A percentile compares a stretch with the other conserved stretches of the same genome.
phyloP scores from a whole-genome alignment of 352 stramenopile genomes.

The Pythium chondricola region DNA sequence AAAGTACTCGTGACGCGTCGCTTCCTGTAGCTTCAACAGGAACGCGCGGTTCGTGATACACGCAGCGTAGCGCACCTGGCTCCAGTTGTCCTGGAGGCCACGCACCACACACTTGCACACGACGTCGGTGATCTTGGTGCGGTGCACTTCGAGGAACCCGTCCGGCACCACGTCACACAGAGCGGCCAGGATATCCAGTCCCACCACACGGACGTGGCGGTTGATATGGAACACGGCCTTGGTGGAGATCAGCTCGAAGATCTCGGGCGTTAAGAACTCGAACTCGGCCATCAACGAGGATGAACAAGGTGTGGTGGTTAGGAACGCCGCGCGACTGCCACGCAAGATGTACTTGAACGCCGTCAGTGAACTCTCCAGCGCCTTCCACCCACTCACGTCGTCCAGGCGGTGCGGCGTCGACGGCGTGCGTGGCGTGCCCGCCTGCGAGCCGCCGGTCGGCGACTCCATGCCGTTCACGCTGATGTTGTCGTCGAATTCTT shows the following conservation, averaged over 20 bases:
- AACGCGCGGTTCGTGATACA: constrained; percentile 89
- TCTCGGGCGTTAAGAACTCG: constrained; percentile 52
- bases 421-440: constrained; percentile 56
- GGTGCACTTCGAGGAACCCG: constrained; percentile 41
- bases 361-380: constrained; percentile 90
- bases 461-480: constrained; percentile 76
- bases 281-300: constrained; percentile 35
- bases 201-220: constrained; percentile 90
- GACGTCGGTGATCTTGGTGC: constrained; percentile 30
- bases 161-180: constrained; percentile 39
- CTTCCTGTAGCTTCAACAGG: constrained; percentile 62
- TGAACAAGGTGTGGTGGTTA: no score
- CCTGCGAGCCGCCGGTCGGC: constrained; percentile 42
- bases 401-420: constrained; percentile 87
- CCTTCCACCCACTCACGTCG: constrained; percentile 96
- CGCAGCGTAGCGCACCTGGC: constrained; percentile 94
- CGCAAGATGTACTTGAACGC: constrained; percentile 84
- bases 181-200: constrained; percentile 77
- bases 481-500: constrained; percentile 75
- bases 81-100: constrained; percentile 95
- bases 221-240: constrained; percentile 92
- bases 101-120: constrained; percentile 63
- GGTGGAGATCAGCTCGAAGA: constrained; percentile 63
- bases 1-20: constrained; percentile 54
- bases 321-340: constrained; percentile 66